phyloP scores from a whole-genome alignment of 306 rosid species.

The Citrullus amarus region DNA sequence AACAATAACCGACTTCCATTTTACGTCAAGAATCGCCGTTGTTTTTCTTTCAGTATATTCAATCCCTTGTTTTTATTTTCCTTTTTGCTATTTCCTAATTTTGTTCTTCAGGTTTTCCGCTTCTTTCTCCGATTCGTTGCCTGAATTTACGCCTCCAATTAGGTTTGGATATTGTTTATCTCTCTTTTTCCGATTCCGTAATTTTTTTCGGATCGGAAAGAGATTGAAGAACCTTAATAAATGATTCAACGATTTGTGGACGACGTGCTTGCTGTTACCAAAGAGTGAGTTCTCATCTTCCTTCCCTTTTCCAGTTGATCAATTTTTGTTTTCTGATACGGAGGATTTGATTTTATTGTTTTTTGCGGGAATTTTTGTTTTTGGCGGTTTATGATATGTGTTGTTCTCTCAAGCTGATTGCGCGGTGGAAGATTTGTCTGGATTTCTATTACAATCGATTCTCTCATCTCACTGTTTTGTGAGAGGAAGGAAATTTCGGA shows the following conservation, averaged over 20 bases:
- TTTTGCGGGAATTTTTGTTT: not conserved
- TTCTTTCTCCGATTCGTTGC: not conserved
- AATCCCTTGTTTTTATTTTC: not conserved
- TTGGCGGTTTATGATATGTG: not conserved
- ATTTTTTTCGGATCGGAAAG: not conserved
- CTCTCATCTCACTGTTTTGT: not conserved
- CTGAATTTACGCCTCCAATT: not conserved
- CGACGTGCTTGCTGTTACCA: conserved; percentile 47
- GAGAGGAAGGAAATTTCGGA: not conserved
- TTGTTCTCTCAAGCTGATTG: not conserved
- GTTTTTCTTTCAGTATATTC: not conserved
- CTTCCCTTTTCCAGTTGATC: not conserved
- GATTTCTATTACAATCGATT: not conserved
- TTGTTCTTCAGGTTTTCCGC: not conserved
- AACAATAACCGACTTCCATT: not conserved
- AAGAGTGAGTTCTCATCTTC: conserved; percentile 49
- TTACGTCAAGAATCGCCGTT: conserved; percentile 13
- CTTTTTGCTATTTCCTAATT: not conserved
- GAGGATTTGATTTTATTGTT: not conserved
- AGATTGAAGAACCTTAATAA: not conserved
- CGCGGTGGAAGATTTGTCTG: not conserved
- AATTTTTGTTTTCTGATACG: not conserved
- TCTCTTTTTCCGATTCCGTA: conserved; percentile 5
- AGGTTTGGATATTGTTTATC: not conserved
- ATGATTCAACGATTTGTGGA: conserved; percentile 65